Base-by-base conservation (phyloP, 768 basidiomycete species). In the Pisolithus microcarpus region DNA sequence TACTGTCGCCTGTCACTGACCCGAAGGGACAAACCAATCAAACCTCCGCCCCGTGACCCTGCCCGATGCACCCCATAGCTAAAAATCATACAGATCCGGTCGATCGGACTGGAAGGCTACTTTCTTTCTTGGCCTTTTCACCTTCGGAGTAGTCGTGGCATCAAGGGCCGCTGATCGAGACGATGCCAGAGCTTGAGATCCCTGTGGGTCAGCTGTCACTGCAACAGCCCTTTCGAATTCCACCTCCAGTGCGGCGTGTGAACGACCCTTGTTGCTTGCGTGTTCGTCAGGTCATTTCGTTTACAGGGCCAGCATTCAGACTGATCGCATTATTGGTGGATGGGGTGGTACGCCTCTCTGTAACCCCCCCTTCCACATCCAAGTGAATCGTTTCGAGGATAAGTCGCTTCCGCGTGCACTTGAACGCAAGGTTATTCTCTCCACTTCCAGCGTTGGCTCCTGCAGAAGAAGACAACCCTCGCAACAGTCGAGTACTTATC, bases 401-500 rank as follows among this genome's bases (percentile, higher is more conserved):
- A 51, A 97, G 75, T 46, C 91, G 73, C 63, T 88, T 91, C 58
- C 94, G 75, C 60, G 85, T 96, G 61, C 90, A 87, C 64, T 85
- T 88, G 77, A 98, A 99, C 11, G 87, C 92, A 7, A 99, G 76
- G 60, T 98, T 97, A 69, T 98, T 98, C 65, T 97, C 94, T 7
- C 93, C 88, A n/a, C 82, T 81, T 0, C 83, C 85, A 7, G 77
- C 76, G 11, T 70, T 71, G 3, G 71, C 70, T 34, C 64, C 69
- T 16, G 75, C 70, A 21, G 80, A 75, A 2, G 79, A 76, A 40
- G 78, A 79, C 44, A 95, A 72, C 11, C 91, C 93, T 10, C 95
- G 84, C 42, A 99, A 75, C 5, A n/a, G 79, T 75, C 5, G 94
- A 98, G 54, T 82, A 82, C 57, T 80, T 85, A 58, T 92, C 85